Conservation (phyloP, 805 yeast genomes). For the Candida boidinii region DNA sequence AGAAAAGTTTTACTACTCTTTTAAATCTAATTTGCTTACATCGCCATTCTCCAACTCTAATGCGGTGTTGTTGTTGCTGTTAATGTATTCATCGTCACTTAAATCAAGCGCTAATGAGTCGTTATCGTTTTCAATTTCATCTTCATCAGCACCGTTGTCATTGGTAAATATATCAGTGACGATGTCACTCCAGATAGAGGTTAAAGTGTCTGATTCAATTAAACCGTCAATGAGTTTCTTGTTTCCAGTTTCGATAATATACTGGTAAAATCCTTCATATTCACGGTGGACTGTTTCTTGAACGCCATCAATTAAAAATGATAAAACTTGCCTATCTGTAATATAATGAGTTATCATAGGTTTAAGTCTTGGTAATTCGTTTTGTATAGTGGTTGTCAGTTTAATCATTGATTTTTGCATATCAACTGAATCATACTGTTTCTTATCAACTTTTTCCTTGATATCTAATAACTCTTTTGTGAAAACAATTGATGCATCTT, state of each 20-base stretch:
- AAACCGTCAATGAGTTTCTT: slow-evolving; percentile 35
- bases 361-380: slow-evolving; percentile 49
- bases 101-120: too few species aligned
- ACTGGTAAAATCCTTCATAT: slow-evolving; percentile 45
- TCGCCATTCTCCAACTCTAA: slow-evolving; percentile 18
- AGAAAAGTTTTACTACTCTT: too few species aligned
- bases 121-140: too few species aligned
- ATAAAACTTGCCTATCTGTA: slow-evolving; percentile 42
- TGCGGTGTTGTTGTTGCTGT: slow-evolving; percentile 5
- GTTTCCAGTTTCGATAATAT: slow-evolving; percentile 16
- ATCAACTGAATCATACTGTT: slow-evolving; percentile 4
- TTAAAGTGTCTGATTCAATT: slow-evolving; percentile 58
- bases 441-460: slow-evolving; percentile 6
- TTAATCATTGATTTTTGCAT: slow-evolving; percentile 14
- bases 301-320: slow-evolving; percentile 52
- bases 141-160: slow-evolving; percentile 9
- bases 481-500: slow-evolving; percentile 41
- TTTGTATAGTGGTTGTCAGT: slow-evolving; percentile 41
- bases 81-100: slow-evolving; percentile 9
- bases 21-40: slow-evolving; percentile 13
- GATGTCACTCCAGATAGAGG: slow-evolving; percentile 26
- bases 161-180: slow-evolving; percentile 20
- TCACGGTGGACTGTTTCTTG: slow-evolving; percentile 50
- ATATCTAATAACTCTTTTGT: slow-evolving; percentile 33
- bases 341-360: slow-evolving; percentile 46